These are phyloP conservation scores for Potentilla sterilis DNA, from an alignment of 306 rosid genomes.

Conservation along the genomic window DNA sequence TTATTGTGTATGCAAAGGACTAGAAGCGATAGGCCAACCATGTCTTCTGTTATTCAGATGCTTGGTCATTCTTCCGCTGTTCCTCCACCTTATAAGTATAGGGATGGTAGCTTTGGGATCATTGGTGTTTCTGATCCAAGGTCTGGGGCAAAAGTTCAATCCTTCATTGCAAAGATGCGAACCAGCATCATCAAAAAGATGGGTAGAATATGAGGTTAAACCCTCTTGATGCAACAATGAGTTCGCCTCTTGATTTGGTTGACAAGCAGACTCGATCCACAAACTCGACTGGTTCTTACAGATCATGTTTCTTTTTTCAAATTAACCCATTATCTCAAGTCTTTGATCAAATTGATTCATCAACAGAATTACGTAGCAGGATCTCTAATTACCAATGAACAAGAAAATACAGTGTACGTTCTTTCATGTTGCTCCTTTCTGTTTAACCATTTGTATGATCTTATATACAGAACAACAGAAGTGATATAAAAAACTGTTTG, in stretches of 20 bases:
- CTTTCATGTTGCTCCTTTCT: too few species aligned
- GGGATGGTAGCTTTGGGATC: background rate
- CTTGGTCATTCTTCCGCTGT: background rate
- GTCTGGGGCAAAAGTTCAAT: background rate
- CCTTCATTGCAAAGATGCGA: background rate
- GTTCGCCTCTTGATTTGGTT: background rate
- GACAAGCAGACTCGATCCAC: background rate
- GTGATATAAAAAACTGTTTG: too few species aligned
- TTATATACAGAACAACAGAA: too few species aligned
- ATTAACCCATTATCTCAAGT: too few species aligned
- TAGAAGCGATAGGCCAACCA: background rate
- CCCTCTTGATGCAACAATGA: background rate
- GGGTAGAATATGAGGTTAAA: background rate
- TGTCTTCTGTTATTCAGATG: constrained; percentile 2
- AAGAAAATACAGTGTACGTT: too few species aligned
- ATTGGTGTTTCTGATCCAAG: background rate
- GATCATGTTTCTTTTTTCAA: too few species aligned
- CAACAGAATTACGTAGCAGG: too few species aligned
- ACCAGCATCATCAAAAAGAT: background rate
- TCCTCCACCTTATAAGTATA: background rate
- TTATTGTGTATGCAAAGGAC: background rate
- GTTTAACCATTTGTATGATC: too few species aligned
- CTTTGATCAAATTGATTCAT: too few species aligned
- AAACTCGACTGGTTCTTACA: background rate
- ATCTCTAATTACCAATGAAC: too few species aligned